Base-by-base conservation (phyloP, 129 eudicot genomes). In the Lactuca sativa region DNA sequence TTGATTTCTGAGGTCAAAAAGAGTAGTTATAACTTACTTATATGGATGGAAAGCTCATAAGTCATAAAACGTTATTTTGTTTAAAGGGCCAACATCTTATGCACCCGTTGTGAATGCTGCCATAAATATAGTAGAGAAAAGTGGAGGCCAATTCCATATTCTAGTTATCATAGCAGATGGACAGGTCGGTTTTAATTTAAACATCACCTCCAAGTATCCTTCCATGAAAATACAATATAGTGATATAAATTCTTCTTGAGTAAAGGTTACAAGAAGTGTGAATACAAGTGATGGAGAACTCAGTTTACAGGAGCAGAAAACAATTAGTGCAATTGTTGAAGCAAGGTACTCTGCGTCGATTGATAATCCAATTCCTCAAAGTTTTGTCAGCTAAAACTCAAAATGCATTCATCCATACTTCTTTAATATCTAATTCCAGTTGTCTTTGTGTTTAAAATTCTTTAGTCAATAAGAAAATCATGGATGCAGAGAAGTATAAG, bases 91-190 rank as follows among this genome's bases (percentile, higher is more conserved):
- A 74, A 89, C 96, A 62, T 89, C 91, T 74, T 89, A 62, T 58
- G 91, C 82, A 77, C 89, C 96, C 1, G 89, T 89, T 9, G 73
- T 89, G 12, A 76, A 85, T 51, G 96, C 96, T 74, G 89, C 96
- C 66, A 67, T 89, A 14, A 78, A 81, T 62, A 81, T 85, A 66
- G 96, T 89, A 62, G 96, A 85, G 76, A 89, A 63, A 85, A 85
- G 85, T 81, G 96, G 91, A 5, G 96, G 96, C 64, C 91, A 81
- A 53, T 89, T 78, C 74, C 96, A 89, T 66, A 84, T 89, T 71
- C 70, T 89, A 65, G 90, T 89, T 49, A 89, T 89, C 57, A 76
- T 89, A 59, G 96, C 96, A 48, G 91, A 89, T 61, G 96, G 96
- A 71, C 96, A 83, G 89, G 96, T 88, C 25, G 1, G 67, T 57